Conservation (phyloP, 192 early-diverging fungal genomes). For the Lobosporangium transversale region DNA sequence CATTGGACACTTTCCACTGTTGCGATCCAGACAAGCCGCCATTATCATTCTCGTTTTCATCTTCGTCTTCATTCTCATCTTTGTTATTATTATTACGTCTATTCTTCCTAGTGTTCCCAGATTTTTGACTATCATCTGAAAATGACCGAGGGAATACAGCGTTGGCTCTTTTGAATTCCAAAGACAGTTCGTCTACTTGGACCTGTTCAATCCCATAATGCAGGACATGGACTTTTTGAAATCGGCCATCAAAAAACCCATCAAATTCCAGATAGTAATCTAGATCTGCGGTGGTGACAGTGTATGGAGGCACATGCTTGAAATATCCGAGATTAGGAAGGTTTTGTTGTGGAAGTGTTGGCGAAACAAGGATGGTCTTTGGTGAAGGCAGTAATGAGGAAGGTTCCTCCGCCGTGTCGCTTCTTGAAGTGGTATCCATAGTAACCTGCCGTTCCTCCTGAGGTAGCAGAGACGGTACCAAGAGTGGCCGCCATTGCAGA, state of each 20-base stretch:
- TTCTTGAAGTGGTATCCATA: background rate
- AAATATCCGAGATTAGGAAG: conserved; percentile 6
- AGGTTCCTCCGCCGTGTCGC: no score
- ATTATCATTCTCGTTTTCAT: background rate
- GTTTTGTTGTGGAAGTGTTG: background rate
- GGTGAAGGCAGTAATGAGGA: no score
- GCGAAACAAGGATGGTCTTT: no score
- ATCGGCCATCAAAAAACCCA: conserved; percentile 30
- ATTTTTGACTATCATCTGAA: no score
- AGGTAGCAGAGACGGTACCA: background rate
- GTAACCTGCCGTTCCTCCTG: background rate
- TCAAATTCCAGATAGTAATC: conserved; percentile 45
- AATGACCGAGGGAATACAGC: conserved; percentile 65
- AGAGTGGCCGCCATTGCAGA: background rate
- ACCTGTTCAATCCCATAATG: conserved; percentile 62
- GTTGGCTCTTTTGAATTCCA: conserved; percentile 62
- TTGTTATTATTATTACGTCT: background rate
- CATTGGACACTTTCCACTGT: conserved; percentile 47
- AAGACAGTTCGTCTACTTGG: conserved; percentile 44
- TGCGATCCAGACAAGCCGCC: background rate
- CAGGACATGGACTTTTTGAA: conserved; percentile 56
- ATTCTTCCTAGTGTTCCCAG: background rate
- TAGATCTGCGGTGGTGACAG: background rate
- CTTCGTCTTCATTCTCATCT: background rate
- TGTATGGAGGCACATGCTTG: background rate